A percentile compares a stretch with the other conserved stretches of the same genome.
phyloP scores from a whole-genome alignment of 164 flowering plant species.

The Tetrastigma voinierianum region DNA sequence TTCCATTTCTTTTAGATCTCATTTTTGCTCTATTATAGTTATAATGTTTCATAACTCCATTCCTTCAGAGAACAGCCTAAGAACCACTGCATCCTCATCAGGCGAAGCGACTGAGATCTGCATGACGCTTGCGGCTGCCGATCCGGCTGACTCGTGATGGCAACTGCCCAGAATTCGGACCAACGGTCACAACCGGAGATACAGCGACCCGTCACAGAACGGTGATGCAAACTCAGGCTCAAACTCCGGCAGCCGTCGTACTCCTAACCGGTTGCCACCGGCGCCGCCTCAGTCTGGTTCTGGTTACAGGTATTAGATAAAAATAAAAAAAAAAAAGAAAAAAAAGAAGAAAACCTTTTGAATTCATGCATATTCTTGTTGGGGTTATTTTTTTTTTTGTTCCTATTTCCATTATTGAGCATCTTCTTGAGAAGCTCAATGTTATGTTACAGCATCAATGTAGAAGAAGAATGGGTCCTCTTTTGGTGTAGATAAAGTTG shows the following conservation, averaged over 20 bases:
- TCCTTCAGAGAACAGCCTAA: conserved; percentile 61
- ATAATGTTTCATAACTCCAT: neutral
- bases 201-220: conserved; percentile 71
- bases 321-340: conserved; percentile 1
- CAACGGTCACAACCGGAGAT: conserved; percentile 60
- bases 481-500: conserved; percentile 20
- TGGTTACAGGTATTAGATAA: conserved; percentile 50
- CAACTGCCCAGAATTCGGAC: conserved; percentile 31
- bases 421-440: conserved; percentile 1
- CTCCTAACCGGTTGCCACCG: conserved; percentile 85
- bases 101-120: conserved; percentile 93
- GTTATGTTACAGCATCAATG: neutral
- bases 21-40: too few species aligned
- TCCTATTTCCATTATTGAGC: conserved; percentile 12
- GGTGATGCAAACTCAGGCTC: conserved; percentile 54
- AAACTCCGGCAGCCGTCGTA: conserved; percentile 61
- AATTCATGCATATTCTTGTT: conserved; percentile 30
- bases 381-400: conserved; percentile 13
- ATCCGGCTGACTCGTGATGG: conserved; percentile 40
- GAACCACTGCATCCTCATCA: conserved; percentile 40
- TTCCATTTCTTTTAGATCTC: too few species aligned
- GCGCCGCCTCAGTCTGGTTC: conserved; percentile 73
- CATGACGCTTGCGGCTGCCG: conserved; percentile 90
- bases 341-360: conserved; percentile 7
- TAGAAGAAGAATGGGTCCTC: conserved; percentile 1